These are phyloP conservation scores for Millerozyma miso DNA, from an alignment of 805 yeast species.

Conservation along the genomic window DNA sequence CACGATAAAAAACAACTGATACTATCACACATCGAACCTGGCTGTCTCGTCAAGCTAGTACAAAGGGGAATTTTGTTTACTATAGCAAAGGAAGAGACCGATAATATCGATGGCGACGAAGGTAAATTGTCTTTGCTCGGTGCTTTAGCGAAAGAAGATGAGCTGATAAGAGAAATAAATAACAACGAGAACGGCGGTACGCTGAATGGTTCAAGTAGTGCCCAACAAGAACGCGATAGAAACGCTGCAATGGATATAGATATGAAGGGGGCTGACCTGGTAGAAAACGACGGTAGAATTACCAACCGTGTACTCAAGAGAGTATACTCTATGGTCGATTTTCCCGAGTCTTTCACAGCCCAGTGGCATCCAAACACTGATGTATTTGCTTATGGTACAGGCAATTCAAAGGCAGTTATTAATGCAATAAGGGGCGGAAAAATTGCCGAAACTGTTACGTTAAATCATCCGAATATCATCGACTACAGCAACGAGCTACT, in stretches of 20 bases:
- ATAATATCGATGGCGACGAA: constrained; percentile 11
- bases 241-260: constrained; percentile 4
- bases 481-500: constrained; percentile 9
- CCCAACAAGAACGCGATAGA: neutral
- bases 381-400: constrained; percentile 54
- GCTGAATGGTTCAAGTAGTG: neutral
- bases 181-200: constrained; percentile 5
- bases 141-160: constrained; percentile 43
- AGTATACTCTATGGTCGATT: constrained; percentile 33
- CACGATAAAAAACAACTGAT: constrained; percentile 37
- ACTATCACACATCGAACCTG: constrained; percentile 57
- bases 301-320: constrained; percentile 25
- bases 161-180: constrained; percentile 16
- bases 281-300: neutral
- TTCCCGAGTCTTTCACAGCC: constrained; percentile 43
- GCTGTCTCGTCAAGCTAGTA: constrained; percentile 73
- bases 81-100: constrained; percentile 59
- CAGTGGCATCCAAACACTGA: constrained; percentile 55
- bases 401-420: constrained; percentile 45
- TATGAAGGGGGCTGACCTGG: constrained; percentile 3
- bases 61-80: constrained; percentile 82
- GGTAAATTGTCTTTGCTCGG: constrained; percentile 46
- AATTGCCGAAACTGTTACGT: constrained; percentile 25
- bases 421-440: constrained; percentile 27
- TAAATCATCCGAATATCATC: constrained; percentile 25